Conservation (phyloP, 2,329 filamentous ascomycete species). For the Claviceps spartinae region DNA sequence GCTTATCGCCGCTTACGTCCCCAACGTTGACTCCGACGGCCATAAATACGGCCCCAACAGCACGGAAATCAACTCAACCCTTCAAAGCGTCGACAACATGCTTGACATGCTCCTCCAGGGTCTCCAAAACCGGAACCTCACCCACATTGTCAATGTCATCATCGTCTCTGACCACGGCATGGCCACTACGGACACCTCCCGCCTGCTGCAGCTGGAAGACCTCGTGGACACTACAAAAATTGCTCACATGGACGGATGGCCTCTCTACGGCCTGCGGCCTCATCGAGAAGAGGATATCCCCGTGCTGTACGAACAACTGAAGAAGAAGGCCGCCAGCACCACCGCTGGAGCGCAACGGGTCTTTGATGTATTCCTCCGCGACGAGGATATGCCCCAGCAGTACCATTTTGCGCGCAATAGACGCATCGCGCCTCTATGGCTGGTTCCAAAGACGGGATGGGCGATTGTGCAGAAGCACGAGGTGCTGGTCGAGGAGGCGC, state of each 20-base stretch:
- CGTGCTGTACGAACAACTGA: conserved; percentile 49
- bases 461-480: conserved; percentile 72
- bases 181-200: conserved; percentile 74
- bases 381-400: conserved; percentile 77
- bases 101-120: conserved; percentile 63
- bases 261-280: conserved; percentile 74
- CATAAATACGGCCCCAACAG: conserved; percentile 89
- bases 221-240: conserved; percentile 66
- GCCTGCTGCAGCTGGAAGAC: conserved; percentile 82
- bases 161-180: conserved; percentile 98
- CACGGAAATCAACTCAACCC: conserved; percentile 73
- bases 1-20: conserved; percentile 87
- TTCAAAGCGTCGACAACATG: conserved; percentile 70
- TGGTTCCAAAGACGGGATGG: conserved; percentile 86
- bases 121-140: conserved; percentile 69
- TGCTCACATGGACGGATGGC: conserved; percentile 86
- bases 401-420: conserved; percentile 85
- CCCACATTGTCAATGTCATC: conserved; percentile 79
- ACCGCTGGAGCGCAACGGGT: conserved; percentile 39
- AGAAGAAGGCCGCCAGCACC: conserved; percentile 37
- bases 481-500: conserved; percentile 56
- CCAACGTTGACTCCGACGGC: conserved; percentile 77
- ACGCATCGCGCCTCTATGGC: conserved; percentile 89
- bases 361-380: conserved; percentile 76
- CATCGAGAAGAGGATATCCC: conserved; percentile 55